Evolutionary conservation across 2,329 filamentous ascomycete genomes (phyloP), one percentile per base, ranked within the genome.

Genomic region (Tolypocladium tropicale): DNA sequence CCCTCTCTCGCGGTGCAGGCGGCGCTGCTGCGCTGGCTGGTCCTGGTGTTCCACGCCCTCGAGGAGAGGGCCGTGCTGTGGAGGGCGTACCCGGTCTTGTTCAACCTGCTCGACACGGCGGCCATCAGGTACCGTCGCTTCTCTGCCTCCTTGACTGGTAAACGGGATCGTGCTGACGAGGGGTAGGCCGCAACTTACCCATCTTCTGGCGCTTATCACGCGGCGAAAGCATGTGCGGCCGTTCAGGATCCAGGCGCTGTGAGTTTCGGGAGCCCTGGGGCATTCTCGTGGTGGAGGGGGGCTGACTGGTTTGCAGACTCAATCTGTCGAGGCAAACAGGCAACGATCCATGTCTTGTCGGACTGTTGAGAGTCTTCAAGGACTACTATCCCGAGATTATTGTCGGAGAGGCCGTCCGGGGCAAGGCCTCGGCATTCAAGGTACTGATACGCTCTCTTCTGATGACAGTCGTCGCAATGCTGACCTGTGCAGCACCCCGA

Each of bases 371-470:
- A 55, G 83, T 93, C n/a, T 95, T 86, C 74, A 94, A 94, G 67
- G 90, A 93, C 67, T 95, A 93, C 70, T 95, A 93, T 64, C 90
- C 90, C 0, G 90, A 95, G 67, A 89, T 95, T 55, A 89, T 95
- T 57, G 80, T 93, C 16, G 88, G 86, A 25, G 86, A 87, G 60
- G 76, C 81, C 4, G 80, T 83, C 33, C 76, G 77, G 54, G 82
- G 82, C 39, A 79, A 80, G 57, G 82, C 83, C 1, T 80, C 81
- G 4, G 76, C 82, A 1, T 86, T 86, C 68, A 84, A 82, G 69
- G 80, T 81, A 66, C 37, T 62, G 23, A 5, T 1, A 28, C 32
- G n/a, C n/a, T 14, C 34, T 49, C 51, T 10, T 16, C 12, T 14
- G 12, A 5, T 9, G 2, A 43, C 10, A 2, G 7, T 4, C 21